Evolutionary conservation across 2,329 filamentous ascomycete genomes (phyloP), one percentile per base, ranked within the genome.

Genomic region (Penicillium polonicum): DNA sequence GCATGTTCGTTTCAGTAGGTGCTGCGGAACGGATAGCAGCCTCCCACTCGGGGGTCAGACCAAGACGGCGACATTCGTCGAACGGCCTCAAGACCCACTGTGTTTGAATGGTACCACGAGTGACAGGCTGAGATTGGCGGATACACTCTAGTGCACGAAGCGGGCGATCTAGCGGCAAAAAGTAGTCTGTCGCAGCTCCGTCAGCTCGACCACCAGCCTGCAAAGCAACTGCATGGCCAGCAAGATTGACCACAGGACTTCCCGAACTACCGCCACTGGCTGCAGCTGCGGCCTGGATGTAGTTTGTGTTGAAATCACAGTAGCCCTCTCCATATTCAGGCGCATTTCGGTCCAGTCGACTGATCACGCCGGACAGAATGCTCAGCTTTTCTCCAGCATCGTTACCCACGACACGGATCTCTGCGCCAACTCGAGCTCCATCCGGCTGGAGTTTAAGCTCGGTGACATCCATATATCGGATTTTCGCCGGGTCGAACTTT

Each of bases 241-340:
- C 91, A 60, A 96, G 89, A 76, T 97, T 96, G 60, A 99, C 92
- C 0, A 99, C 94, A 0, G 94, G 94, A 86, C 90, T 96, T 61
- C 94, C 94, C n/a, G 94, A 99, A 79, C 91, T 96, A 65, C 94
- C 94, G 65, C 94, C 94, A 74, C 92, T 97, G 3, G 94, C 95
- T 5, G 94, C 93, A 4, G 94, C 95, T 15, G 95, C 96, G 63
- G 95, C 94, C 78, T 99, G 94, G 68, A 97, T 97, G 80, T 99
- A 99, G 74, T 96, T 89, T 48, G 86, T 89, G 71, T 89, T 99
- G 84, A 99, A 99, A 73, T 99, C 94, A 75, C 92, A 94, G 75
- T 99, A 99, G 29, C 94, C 94, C 63, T 97, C 94, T 55, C 93
- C 93, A 68, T 99, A 97, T 70, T 99, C 94, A 17, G 94, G 94